Evolutionary conservation across 2,329 filamentous ascomycete genomes (phyloP).

Genomic region (Thielaviopsis populi): DNA sequence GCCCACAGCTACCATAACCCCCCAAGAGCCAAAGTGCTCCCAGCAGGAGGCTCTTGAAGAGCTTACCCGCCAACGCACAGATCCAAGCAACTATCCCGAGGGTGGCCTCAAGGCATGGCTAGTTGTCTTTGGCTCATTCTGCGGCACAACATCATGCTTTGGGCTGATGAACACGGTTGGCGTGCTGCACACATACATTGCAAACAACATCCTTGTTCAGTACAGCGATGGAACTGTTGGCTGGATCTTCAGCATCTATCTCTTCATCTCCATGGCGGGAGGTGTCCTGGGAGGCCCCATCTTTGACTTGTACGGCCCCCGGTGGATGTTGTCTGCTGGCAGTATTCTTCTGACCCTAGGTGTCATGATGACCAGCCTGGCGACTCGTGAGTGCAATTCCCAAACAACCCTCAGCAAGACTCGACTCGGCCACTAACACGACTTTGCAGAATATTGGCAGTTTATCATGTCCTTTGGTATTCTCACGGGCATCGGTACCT

Average conservation of each 20-base stretch:
- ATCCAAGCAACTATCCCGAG: constrained; percentile 29
- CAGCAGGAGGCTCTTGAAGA: constrained; percentile 8
- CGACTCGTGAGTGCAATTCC: constrained; percentile 30
- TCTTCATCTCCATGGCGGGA: constrained; percentile 68
- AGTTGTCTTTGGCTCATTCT: constrained; percentile 64
- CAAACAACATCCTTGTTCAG: constrained; percentile 51
- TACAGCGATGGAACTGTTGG: constrained; percentile 55
- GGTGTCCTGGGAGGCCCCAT: constrained; percentile 70
- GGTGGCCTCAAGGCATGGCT: constrained; percentile 58
- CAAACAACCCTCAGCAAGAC: neutral
- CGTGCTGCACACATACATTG: constrained; percentile 63
- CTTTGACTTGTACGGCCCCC: constrained; percentile 63
- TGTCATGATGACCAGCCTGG: constrained; percentile 54
- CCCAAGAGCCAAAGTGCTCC: neutral
- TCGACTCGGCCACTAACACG: neutral
- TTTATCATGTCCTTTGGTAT: constrained; percentile 66
- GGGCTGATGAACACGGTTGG: constrained; percentile 63
- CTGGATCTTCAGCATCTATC: constrained; percentile 77
- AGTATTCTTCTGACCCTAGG: constrained; percentile 45
- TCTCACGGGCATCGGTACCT: constrained; percentile 55
- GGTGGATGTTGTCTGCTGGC: constrained; percentile 49
- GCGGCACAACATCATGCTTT: constrained; percentile 52
- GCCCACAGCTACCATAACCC: neutral
- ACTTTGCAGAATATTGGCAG: constrained; percentile 49
- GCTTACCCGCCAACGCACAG: constrained; percentile 14